Conservation (phyloP, 345 rosid species). For the Litchi chinensis region DNA sequence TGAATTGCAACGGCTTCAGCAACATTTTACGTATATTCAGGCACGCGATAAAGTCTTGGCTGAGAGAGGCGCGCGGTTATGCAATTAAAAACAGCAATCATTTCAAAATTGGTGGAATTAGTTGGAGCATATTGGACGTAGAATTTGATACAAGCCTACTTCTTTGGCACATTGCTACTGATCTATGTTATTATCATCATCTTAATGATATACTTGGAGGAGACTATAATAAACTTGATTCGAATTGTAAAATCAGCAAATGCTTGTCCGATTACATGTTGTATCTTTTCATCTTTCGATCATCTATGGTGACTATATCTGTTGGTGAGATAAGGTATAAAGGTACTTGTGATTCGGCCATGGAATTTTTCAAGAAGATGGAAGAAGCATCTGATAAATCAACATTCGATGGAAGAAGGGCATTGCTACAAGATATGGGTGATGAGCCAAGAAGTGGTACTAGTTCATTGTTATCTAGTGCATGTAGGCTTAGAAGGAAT, state of each 20-base stretch:
- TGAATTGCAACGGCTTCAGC: fast-evolving
- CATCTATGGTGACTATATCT: neutral
- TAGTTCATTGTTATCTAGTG: no score
- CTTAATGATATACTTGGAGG: neutral
- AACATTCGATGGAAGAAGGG: neutral
- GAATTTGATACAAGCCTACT: conserved; percentile 14
- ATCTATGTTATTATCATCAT: neutral
- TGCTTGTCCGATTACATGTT: conserved; percentile 16
- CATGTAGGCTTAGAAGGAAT: neutral
- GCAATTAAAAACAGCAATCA: neutral
- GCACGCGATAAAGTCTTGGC: neutral
- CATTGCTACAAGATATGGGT: neutral
- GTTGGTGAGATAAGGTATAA: neutral
- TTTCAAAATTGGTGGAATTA: neutral
- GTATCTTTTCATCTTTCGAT: conserved; percentile 6
- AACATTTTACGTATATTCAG: neutral
- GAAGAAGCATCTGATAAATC: neutral
- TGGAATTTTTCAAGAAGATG: neutral
- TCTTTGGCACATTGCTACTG: conserved; percentile 18
- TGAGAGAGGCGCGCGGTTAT: conserved; percentile 1
- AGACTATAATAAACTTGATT: neutral
- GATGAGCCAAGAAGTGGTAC: no score
- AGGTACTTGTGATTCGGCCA: neutral
- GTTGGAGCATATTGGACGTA: neutral
- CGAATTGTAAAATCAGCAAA: neutral